Base-by-base conservation (phyloP, 1,139 yeast genomes). In the Entelexis paramagnoliae region DNA sequence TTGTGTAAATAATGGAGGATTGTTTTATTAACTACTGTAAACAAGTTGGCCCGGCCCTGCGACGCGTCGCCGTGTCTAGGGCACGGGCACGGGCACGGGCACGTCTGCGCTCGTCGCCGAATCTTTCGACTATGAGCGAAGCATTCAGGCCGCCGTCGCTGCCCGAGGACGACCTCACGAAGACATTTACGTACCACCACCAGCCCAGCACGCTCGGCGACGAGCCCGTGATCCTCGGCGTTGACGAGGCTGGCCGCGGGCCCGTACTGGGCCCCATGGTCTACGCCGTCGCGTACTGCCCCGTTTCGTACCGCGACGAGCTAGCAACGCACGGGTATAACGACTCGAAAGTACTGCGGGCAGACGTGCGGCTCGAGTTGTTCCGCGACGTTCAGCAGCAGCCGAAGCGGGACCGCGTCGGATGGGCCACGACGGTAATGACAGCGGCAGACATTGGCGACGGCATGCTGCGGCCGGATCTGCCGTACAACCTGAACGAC, bases 171-270 rank as follows among this genome's bases (percentile, higher is more conserved):
- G 30, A 57, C 32, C 49, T 53, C 30, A 61, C 64, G 33, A 52
- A 53, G 3, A 63, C 68, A 1, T 59, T 64, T 50, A 68, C 74
- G 0, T 72, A 65, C 55, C 69, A 61, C 38, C 58, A 56, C 4
- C 36, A 32, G 6, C 58, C 60, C 1, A 19, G 17, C 11, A 4
- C 10, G 2, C 8, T 16, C 4, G 20, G 43, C 1, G 36, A 58
- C 6, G 60, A 59, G 43, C 70, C 68, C 61, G 71, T 72, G 3
- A 78, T 87, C 1, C 67, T 91, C 14, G 98, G 98, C 4, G 95
- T 91, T 1, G 98, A 91, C 65, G 99, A 91, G 66, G 98, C 99
- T 0, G 98, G 99, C 0, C 75, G 99, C 58, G 99, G 99, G 0
- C 98, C 99, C 0, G 96, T 93, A 0, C 64, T 91, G 50, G 74